Conservation (phyloP, 176 grass and related monocot genomes). For the Phragmites australis region DNA sequence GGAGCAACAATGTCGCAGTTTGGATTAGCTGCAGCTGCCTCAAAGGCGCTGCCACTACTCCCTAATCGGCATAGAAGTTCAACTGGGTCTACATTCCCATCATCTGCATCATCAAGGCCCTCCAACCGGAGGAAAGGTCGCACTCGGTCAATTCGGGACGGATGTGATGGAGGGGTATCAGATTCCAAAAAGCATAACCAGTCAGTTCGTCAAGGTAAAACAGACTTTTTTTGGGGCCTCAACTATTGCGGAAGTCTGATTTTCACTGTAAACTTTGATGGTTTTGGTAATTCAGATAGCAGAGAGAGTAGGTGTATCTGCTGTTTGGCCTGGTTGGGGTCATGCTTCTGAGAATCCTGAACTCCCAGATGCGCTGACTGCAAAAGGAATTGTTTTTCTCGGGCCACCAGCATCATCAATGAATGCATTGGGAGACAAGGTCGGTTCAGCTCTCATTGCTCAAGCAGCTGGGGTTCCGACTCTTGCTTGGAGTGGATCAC, state of each 20-base stretch:
- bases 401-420: conserved; percentile 88
- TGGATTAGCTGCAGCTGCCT: conserved; percentile 39
- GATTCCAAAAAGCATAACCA: conserved; percentile 42
- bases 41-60: conserved; percentile 32
- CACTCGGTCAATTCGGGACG: conserved; percentile 46
- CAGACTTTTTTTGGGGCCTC: not conserved
- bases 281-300: conserved; percentile 56
- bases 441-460: conserved; percentile 96
- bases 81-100: conserved; percentile 31
- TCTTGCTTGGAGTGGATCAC: conserved; percentile 94
- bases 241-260: not conserved
- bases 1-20: conserved; percentile 26
- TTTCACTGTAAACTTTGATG: not conserved
- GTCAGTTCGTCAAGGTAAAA: conserved; percentile 48
- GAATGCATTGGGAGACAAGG: conserved; percentile 94
- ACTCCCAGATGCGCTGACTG: conserved; percentile 74
- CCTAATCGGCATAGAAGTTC: conserved; percentile 45
- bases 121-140: conserved; percentile 33
- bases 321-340: conserved; percentile 99
- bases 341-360: conserved; percentile 99
- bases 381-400: conserved; percentile 87
- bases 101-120: conserved; percentile 27
- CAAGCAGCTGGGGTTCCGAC: conserved; percentile 97
- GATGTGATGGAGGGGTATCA: conserved; percentile 41
- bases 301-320: conserved; percentile 75